Conservation (phyloP, 768 basidiomycete genomes). For the Suillus decipiens region DNA sequence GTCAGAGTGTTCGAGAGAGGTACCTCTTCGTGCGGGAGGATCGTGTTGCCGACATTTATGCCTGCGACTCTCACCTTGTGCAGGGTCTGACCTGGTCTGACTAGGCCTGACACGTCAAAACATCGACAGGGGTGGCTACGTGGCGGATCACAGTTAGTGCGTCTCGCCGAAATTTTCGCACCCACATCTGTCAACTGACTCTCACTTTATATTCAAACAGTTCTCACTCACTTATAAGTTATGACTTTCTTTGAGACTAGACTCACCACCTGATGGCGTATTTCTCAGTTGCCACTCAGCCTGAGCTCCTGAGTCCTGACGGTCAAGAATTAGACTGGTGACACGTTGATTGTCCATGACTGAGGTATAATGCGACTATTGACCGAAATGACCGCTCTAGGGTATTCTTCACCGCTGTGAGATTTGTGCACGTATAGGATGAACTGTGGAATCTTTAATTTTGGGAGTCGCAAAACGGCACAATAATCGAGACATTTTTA, state of each 20-base stretch:
- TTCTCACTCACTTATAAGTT: neutral
- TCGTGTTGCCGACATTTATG: slow-evolving; percentile 18
- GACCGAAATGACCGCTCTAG: neutral
- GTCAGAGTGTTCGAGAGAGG: slow-evolving; percentile 11
- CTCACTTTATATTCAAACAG: neutral
- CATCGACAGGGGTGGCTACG: neutral
- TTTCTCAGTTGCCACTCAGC: neutral
- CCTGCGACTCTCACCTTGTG: neutral
- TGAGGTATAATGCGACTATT: neutral
- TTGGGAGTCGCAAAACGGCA: neutral
- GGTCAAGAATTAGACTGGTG: neutral
- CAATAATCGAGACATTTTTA: neutral
- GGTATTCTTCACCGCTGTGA: neutral
- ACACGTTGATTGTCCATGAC: neutral
- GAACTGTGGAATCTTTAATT: neutral
- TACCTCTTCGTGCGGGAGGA: neutral
- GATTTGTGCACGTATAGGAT: neutral
- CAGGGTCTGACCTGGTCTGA: neutral
- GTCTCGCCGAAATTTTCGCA: neutral
- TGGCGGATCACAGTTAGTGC: neutral
- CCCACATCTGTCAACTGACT: neutral
- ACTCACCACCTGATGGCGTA: neutral
- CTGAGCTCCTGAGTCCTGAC: neutral
- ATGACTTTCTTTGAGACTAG: neutral
- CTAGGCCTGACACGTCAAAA: neutral